Base-by-base conservation (phyloP, 164 flowering plant species). In the Annona squamosa region DNA sequence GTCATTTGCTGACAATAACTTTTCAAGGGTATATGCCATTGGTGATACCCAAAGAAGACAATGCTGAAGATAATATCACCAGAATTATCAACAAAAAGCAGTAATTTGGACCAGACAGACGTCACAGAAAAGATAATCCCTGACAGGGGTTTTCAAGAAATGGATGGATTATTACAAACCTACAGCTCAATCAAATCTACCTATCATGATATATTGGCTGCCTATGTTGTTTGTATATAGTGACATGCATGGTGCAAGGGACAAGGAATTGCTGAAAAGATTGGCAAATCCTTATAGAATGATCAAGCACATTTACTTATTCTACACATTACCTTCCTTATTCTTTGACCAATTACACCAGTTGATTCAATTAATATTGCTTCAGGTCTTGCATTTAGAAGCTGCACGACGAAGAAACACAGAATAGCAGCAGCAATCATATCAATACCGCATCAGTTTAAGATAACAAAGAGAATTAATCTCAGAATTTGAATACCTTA, bases 321-420 rank as follows among this genome's bases (percentile, higher is more conserved):
- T 44, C 19, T 2, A 46, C 17, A 1, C 16, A 46, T 57, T 67
- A 92, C 97, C 93, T 90, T 92, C 80, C 87, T 92, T 82, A 93
- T 91, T 78, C 99, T 86, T 71, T 87, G 91, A 67, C 99, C 99
- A 78, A 95, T 95, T 61, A 95, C 98, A 69, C 99, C 99, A 67
- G 99, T 95, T 65, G 99, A 95, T 79, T 90, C 97, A 71, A 95
- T 85, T 74, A 95, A 82, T 44, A 95, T 86, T 76, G 87, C 91
- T 17, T 86, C 91, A 69, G 86, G 81, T 69, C 74, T 86, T 70
- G 89, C 48, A 68, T 87, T 79, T 48, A 95, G 93, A 73, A 85
- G 79, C 98, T 93, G 82, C 80, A 83, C 75, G 3, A 80, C 6
- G 3, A 44, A 68, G 62, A 62, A 12, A 70, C 26, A 63, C 44